A percentile compares a stretch with the other conserved stretches of the same genome.
Evolutionary conservation across 306 rosid species (phyloP).

Genomic region (Cucumis cinereus): DNA sequence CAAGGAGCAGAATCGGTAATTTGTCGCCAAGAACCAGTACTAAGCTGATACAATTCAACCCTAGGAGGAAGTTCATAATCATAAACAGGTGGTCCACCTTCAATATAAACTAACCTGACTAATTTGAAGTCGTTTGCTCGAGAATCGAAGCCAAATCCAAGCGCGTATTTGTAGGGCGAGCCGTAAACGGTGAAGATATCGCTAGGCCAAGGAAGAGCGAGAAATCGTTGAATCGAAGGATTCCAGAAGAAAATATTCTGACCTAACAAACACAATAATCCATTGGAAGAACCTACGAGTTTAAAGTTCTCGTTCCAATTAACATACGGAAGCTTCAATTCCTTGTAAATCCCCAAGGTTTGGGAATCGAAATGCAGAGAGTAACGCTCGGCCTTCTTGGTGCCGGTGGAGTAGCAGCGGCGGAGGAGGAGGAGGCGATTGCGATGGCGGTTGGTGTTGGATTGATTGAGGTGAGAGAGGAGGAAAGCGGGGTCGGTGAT

Average conservation of each 20-base stretch:
- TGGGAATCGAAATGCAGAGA: conserved; percentile 12
- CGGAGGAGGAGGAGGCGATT: conserved; percentile 4
- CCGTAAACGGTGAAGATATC: conserved; percentile 1
- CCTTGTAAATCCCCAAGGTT: neutral
- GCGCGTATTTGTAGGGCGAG: conserved; percentile 8
- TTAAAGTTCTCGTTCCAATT: conserved; percentile 5
- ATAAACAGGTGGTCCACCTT: neutral
- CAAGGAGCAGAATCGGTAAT: neutral
- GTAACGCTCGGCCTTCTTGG: conserved; percentile 10
- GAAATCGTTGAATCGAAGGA: conserved; percentile 10
- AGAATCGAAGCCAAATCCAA: conserved; percentile 15
- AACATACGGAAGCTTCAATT: neutral
- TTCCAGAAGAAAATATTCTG: conserved; percentile 5
- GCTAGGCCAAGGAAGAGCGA: conserved; percentile 10
- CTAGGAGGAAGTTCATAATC: conserved; percentile 5
- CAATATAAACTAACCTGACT: conserved; percentile 6
- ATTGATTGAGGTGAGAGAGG: neutral
- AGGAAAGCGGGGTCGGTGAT: neutral
- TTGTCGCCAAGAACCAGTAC: conserved; percentile 5
- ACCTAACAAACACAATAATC: conserved; percentile 12
- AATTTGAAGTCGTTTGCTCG: conserved; percentile 1
- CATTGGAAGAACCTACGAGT: conserved; percentile 8
- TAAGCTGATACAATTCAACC: conserved; percentile 3
- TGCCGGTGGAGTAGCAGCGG: neutral
- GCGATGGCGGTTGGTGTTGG: neutral